Conservation (phyloP, 495 filamentous ascomycete genomes). For the Podospora comata region DNA sequence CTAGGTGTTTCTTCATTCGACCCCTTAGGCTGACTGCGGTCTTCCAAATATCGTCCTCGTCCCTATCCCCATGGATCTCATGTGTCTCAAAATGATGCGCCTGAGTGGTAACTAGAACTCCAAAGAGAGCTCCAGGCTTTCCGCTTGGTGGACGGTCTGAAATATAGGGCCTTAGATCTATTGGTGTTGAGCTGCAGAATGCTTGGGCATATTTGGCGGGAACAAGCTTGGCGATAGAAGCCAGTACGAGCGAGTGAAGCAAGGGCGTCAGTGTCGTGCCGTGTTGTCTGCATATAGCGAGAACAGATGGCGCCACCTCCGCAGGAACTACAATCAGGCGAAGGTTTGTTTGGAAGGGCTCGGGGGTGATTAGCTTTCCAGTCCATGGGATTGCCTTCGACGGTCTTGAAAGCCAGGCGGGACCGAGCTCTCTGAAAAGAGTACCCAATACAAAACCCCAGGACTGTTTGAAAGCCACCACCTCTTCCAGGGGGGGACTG, state of each 20-base stretch:
- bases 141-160: not conserved
- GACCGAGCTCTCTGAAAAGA: constrained; percentile 26
- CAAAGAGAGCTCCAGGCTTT: constrained; percentile 23
- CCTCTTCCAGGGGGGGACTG: constrained; percentile 23
- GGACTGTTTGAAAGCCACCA: constrained; percentile 29
- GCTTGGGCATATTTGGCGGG: constrained; percentile 21
- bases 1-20: constrained; percentile 21
- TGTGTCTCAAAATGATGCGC: constrained; percentile 25
- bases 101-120: constrained; percentile 29
- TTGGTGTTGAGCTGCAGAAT: constrained; percentile 30
- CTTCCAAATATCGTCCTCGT: constrained; percentile 27
- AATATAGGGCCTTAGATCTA: constrained; percentile 34
- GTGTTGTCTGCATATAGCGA: constrained; percentile 29
- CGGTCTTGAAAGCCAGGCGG: constrained; percentile 16
- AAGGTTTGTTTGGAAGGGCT: constrained; percentile 27
- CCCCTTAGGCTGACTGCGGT: constrained; percentile 25
- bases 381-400: constrained; percentile 27
- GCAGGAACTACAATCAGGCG: constrained; percentile 30
- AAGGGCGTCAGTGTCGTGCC: constrained; percentile 37
- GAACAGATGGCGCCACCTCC: constrained; percentile 15
- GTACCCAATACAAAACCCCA: constrained; percentile 24
- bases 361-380: constrained; percentile 24
- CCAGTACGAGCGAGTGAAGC: constrained; percentile 30
- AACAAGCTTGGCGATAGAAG: constrained; percentile 26
- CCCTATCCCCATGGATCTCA: constrained; percentile 21